Evolutionary conservation across 495 filamentous ascomycete genomes (phyloP), one percentile per base, ranked within the genome.

Genomic region (Penicillium pulvis): DNA sequence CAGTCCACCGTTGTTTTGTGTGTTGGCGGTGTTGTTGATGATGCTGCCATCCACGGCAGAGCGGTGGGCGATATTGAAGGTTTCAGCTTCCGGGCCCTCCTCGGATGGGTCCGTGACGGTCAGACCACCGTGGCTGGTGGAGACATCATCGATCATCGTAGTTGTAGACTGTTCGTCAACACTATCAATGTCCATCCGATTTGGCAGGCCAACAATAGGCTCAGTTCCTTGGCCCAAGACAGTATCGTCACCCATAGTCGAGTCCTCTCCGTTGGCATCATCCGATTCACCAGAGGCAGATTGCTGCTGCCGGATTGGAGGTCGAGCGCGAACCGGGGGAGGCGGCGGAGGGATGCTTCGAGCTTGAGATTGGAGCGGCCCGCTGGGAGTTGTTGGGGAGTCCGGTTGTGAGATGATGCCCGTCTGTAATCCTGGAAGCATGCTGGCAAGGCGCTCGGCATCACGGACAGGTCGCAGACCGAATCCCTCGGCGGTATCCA

Each of bases 1-100:
- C 54, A 95, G 82, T 45, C 85, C 75, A 28, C 86, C 81, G 36
- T 84, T 86, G 19, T 79, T 71, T 54, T 83, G 81, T 6, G 84
- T 75, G 41, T 80, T 71, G 53, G 76, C 78, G 54, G 78, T 79
- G 65, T 66, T 65, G 50, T 89, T 92, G 60, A 91, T 87, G 43
- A 95, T 87, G 75, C 92, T 96, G 19, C 91, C 91, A 72, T 97
- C 93, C 26, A 95, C 84, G 5, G 87, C 81, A 33, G 88, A 90
- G 42, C 91, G 87, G 69, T 97, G 94, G n/a, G 91, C 93, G 65
- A 98, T 96, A 70, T 97, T 95, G 73, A 98, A 97, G 0, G 92
- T 92, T 59, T 92, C 91, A 4, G 86, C 83, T 47, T 96, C 93
- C 60, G 89, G 89, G 14, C 86, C 82, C 67, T 70, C 67, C 43